These are phyloP conservation scores for Cystobasidium sp. DNA, from an alignment of 1,284 basidiomycete genomes.

Conservation along the genomic window DNA sequence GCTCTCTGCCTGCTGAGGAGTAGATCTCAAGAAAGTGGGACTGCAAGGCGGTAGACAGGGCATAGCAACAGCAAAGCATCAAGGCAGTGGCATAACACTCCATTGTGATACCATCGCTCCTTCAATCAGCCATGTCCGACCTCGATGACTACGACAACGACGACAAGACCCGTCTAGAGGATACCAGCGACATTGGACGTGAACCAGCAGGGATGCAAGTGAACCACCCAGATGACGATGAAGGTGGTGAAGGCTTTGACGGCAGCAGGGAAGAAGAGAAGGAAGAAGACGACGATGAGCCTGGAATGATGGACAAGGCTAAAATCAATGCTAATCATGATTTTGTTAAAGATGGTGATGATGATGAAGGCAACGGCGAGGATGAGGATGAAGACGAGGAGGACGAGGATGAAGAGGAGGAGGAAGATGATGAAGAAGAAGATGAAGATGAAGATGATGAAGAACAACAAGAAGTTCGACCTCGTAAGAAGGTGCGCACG, in stretches of 20 bases:
- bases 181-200: constrained; percentile 15
- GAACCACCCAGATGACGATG: constrained; percentile 48
- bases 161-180: constrained; percentile 25
- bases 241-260: constrained; percentile 57
- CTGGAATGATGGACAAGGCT: constrained; percentile 53
- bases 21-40: no score
- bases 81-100: neutral
- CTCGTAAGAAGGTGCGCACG: constrained; percentile 42
- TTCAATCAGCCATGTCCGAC: constrained; percentile 1
- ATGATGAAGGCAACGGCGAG: constrained; percentile 51
- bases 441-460: constrained; percentile 51
- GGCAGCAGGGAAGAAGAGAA: constrained; percentile 65
- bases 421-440: constrained; percentile 47
- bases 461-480: constrained; percentile 60
- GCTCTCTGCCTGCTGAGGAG: no score
- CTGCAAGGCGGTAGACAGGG: no score
- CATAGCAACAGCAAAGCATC: no score
- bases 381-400: constrained; percentile 51
- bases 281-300: constrained; percentile 62
- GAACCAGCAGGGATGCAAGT: constrained; percentile 24
- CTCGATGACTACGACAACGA: constrained; percentile 23
- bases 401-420: constrained; percentile 44
- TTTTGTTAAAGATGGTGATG: constrained; percentile 40
- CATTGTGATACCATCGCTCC: neutral
- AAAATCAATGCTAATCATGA: constrained; percentile 50